Evolutionary conservation across 2,329 filamentous ascomycete species (phyloP).

Genomic region (Aspergillus neoniger): DNA sequence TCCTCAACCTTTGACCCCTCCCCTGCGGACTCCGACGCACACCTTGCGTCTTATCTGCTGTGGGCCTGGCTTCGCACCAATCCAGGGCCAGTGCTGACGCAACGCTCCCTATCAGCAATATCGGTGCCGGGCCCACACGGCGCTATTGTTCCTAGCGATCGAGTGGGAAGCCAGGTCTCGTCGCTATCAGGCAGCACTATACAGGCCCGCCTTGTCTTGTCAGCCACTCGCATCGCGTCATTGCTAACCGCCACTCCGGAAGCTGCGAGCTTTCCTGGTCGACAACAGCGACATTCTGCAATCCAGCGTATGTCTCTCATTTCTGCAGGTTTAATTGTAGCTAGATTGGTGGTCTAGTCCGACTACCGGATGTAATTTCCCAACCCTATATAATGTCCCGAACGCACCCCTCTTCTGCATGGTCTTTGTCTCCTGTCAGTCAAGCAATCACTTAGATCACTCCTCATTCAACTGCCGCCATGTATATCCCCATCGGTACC

Average conservation of each 20-base stretch:
- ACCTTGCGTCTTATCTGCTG: conserved; percentile 8
- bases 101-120: conserved; percentile 10
- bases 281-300: neutral
- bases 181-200: neutral
- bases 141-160: neutral
- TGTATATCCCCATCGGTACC: conserved; percentile 1
- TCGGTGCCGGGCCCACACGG: neutral
- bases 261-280: neutral
- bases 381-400: neutral
- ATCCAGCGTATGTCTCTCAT: neutral
- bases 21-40: conserved; percentile 10
- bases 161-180: neutral
- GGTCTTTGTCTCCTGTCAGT: neutral
- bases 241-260: neutral
- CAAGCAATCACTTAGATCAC: neutral
- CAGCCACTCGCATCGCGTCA: neutral
- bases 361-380: neutral
- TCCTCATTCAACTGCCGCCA: neutral
- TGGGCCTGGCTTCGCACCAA: neutral
- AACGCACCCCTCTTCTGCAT: neutral
- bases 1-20: neutral
- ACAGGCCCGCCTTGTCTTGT: neutral
- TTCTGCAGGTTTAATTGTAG: neutral
- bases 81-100: conserved; percentile 2
- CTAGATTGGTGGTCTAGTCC: neutral